Evolutionary conservation across 441 rosid genomes (phyloP), one percentile per base, ranked within the genome.

Genomic region (Bocquillonia castaneifolia): DNA sequence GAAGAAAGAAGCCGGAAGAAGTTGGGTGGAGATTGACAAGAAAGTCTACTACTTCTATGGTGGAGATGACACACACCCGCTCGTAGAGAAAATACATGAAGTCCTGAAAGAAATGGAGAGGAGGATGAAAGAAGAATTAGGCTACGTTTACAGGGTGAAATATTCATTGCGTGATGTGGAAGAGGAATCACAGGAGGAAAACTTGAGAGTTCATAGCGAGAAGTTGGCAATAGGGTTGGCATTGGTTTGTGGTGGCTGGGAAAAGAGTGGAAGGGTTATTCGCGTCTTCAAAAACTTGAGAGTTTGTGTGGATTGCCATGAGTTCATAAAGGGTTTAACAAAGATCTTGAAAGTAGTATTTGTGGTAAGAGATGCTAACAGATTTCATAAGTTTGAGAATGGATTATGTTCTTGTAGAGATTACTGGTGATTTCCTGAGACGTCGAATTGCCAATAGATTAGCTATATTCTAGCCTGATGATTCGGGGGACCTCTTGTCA

Each of bases 11-110:
- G 92, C 83, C 13, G 93, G 95, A 55, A 77, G 88, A 34, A 91
- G 97, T 74, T 89, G 97, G 98, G 87, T 89, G 17, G 93, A 89
- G 80, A 76, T 85, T 63, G 85, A 83, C 73, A 88, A 78, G 82
- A 79, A 81, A 80, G 73, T 86, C 1, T 84, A 79, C 74, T 80
- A 79, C 63, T 91, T 93, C 74, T 86, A 76, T 68, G 81, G 88
- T 6, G 88, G 92, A 20, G 94, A 87, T 47, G 76, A 83, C 72
- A 76, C 76, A 39, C 96, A 86, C 76, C 95, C 92, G 0, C 68
- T 75, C 8, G 71, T 53, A 55, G 81, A 64, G 42, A 71, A 75
- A 68, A 88, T 93, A 63, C 83, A 68, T 48, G 62, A 81, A 23
- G 80, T 79, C 22, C 47, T 90, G 81, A 83, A 72, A 72, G 87